Base-by-base conservation (phyloP, 164 flowering plant species). In the Amborella trichopoda region DNA sequence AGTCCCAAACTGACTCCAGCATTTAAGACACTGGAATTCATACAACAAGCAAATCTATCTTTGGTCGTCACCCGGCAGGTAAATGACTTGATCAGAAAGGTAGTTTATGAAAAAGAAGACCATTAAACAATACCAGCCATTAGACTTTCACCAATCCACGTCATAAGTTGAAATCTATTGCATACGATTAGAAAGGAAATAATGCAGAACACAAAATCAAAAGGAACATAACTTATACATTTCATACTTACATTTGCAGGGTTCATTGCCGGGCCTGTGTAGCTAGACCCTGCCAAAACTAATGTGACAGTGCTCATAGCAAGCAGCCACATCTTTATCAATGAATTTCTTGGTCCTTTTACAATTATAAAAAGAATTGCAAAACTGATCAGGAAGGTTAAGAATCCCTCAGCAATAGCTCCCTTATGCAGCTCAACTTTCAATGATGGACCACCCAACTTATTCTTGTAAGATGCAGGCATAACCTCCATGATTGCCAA, bases 241-340 rank as follows among this genome's bases (percentile, higher is more conserved):
- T n/a, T n/a, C n/a, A n/a, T n/a, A n/a, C n/a, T 81, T 61, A 81
- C 93, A 67, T 74, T 78, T 61, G 83, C 90, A 36, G 93, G 93
- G 60, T 87, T 87, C 96, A 87, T 87, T 46, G 90, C 64, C 38
- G 96, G 94, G 6, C 96, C 94, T 10, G 96, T 87, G 61, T 70
- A 83, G 21, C 41, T 28, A 45, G 85, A 66, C 24, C 96, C 96
- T 0, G 70, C 58, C 49, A 77, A 53, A 5, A 87, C 70, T 59
- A 80, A 42, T 0, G 69, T 56, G 3, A 83, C 73, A 2, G 87
- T 87, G 0, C 71, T 50, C 48, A 67, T 48, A n/a, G 90, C 68
- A 32, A 86, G 73, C 61, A 86, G 26, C 78, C 62, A 78, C 9
- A 63, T 65, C 77, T 79, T 71, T 23, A 77, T 6, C 3, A 83